phyloP scores from a whole-genome alignment of 1,284 basidiomycete genomes.

The Stereum hirsutum region DNA sequence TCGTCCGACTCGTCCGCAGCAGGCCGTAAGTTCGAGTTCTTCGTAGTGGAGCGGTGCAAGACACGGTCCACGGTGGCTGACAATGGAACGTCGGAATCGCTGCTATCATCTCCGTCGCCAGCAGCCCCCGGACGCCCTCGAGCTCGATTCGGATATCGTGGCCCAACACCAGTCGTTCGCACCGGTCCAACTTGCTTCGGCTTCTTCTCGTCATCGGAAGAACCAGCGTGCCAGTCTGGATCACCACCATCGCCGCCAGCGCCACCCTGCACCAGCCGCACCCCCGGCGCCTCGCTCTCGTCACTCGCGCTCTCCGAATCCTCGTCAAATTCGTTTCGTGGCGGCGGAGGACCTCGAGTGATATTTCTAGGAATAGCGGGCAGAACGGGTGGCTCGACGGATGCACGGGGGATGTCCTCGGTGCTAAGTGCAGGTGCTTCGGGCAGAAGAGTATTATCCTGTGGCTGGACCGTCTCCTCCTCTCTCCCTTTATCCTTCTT shows the following conservation, averaged over 20 bases:
- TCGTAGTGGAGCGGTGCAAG: slow-evolving; percentile 29
- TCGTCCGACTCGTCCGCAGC: slow-evolving; percentile 52
- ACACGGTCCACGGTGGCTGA: slow-evolving; percentile 48
- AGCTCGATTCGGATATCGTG: slow-evolving; percentile 31
- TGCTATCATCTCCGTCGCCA: slow-evolving; percentile 33
- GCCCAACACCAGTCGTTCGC: slow-evolving; percentile 47
- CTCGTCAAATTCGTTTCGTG: slow-evolving; percentile 32
- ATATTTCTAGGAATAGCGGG: slow-evolving; percentile 43
- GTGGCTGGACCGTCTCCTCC: slow-evolving; percentile 21
- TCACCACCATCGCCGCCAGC: slow-evolving; percentile 25
- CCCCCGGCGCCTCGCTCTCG: slow-evolving; percentile 25
- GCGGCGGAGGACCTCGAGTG: slow-evolving; percentile 27
- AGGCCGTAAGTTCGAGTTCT: slow-evolving; percentile 7
- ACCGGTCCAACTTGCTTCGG: slow-evolving; percentile 32
- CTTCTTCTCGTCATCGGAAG: slow-evolving; percentile 53
- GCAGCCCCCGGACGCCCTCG: slow-evolving; percentile 9
- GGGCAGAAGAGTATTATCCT: slow-evolving; percentile 3
- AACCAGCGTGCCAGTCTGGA: slow-evolving; percentile 51
- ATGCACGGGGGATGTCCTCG: slow-evolving; percentile 5
- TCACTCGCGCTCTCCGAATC: slow-evolving; percentile 45
- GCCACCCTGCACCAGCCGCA: slow-evolving; percentile 14
- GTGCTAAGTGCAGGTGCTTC: slow-evolving; percentile 6
- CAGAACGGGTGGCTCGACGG: slow-evolving; percentile 41
- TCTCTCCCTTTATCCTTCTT: slow-evolving; percentile 32
- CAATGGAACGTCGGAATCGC: slow-evolving; percentile 72